Conservation (phyloP, 2,329 filamentous ascomycete species). For the Ophiobolus disseminans region DNA sequence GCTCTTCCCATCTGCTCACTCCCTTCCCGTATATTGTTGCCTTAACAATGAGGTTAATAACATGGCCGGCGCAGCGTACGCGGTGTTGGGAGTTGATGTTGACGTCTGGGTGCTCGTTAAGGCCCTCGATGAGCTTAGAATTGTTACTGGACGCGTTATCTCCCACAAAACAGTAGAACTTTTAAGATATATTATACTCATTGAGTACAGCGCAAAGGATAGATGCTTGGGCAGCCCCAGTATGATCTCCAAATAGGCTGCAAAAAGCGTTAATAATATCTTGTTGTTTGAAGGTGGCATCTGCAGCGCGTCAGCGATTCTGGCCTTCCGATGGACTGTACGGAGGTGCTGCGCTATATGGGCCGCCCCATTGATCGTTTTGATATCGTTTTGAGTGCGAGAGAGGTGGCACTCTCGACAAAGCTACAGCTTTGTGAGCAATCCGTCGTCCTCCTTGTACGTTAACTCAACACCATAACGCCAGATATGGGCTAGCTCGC, state of each 20-base stretch:
- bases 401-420: not conserved
- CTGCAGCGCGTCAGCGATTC: not conserved
- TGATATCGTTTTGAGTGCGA: not conserved
- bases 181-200: constrained; percentile 1
- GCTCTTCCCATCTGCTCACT: constrained; percentile 1
- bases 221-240: constrained; percentile 1
- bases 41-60: constrained; percentile 7
- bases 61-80: constrained; percentile 3
- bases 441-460: not conserved
- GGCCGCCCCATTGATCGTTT: not conserved
- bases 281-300: constrained; percentile 2
- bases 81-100: not conserved
- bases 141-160: constrained; percentile 13
- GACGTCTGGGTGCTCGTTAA: constrained; percentile 1
- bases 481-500: not conserved
- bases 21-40: constrained; percentile 7
- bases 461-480: constrained; percentile 1
- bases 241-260: constrained; percentile 10
- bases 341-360: not conserved
- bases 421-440: not conserved
- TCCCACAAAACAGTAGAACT: constrained; percentile 7
- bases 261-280: constrained; percentile 4
- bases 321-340: not conserved
- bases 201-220: constrained; percentile 3
- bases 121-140: not conserved